Evolutionary conservation across 2,329 filamentous ascomycete genomes (phyloP).

Genomic region (Xylaria multiplex): DNA sequence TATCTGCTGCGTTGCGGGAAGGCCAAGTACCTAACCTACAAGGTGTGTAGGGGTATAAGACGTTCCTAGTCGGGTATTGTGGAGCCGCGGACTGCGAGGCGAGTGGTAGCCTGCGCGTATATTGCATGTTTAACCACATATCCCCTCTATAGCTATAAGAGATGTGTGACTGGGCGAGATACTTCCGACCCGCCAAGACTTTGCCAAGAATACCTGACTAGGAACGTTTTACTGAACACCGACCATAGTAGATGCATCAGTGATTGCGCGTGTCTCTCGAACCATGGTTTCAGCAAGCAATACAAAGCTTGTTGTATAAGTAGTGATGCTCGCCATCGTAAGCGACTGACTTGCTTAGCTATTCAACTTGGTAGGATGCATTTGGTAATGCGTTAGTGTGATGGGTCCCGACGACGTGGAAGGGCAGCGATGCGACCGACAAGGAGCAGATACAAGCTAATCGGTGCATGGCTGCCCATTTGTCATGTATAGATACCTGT

Average conservation of each 20-base stretch:
- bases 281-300: constrained; percentile 7
- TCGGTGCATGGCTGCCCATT: constrained; percentile 53
- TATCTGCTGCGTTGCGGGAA: constrained; percentile 36
- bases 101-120: no score
- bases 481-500: constrained; percentile 50
- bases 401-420: constrained; percentile 47
- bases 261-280: constrained; percentile 18
- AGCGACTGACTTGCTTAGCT: neutral
- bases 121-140: no score
- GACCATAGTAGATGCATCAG: constrained; percentile 6
- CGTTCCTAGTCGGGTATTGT: no score
- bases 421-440: constrained; percentile 37
- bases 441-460: constrained; percentile 45
- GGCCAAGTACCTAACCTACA: constrained; percentile 16
- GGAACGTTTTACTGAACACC: no score
- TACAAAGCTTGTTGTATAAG: constrained; percentile 11
- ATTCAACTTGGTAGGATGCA: constrained; percentile 27
- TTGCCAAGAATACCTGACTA: no score
- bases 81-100: no score
- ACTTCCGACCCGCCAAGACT: no score
- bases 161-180: no score
- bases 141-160: no score
- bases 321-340: constrained; percentile 1
- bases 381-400: constrained; percentile 42
- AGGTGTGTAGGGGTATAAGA: no score